A percentile compares a stretch with the other conserved stretches of the same genome.
Evolutionary conservation across 2,329 filamentous ascomycete genomes (phyloP).

Genomic region (Coccinonectria pachysandricola): DNA sequence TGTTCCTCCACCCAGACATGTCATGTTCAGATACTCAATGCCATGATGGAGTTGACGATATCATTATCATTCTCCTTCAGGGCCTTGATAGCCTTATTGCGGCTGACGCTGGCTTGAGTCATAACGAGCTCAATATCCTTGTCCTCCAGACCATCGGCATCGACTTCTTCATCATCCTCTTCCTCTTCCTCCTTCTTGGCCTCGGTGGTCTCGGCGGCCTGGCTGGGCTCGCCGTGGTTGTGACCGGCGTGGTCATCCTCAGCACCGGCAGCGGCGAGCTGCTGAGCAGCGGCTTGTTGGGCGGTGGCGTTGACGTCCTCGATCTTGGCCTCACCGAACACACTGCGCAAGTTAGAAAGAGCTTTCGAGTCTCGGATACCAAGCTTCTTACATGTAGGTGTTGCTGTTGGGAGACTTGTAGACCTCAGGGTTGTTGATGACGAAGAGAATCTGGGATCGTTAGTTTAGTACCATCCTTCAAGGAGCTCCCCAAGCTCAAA

Average conservation of each 20-base stretch:
- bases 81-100: slow-evolving; percentile 98
- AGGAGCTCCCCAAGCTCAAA: no score
- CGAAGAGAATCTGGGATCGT: slow-evolving; percentile 86
- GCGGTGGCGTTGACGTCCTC: slow-evolving; percentile 98
- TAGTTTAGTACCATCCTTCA: no score
- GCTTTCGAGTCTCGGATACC: no score
- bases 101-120: slow-evolving; percentile 90
- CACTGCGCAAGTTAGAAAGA: slow-evolving; percentile 44
- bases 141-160: slow-evolving; percentile 87
- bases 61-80: slow-evolving; percentile 99
- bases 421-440: slow-evolving; percentile 99
- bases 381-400: slow-evolving; percentile 91
- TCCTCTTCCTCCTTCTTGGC: slow-evolving; percentile 62
- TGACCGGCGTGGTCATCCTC: slow-evolving; percentile 61
- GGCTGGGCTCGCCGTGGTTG: slow-evolving; percentile 59
- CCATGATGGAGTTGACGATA: slow-evolving; percentile 99
- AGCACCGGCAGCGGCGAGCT: slow-evolving; percentile 66
- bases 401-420: slow-evolving; percentile 99
- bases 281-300: slow-evolving; percentile 89
- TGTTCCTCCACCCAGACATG: slow-evolving; percentile 11
- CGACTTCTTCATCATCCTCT: slow-evolving; percentile 88
- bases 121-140: slow-evolving; percentile 99
- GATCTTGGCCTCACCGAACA: slow-evolving; percentile 99
- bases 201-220: slow-evolving; percentile 51
- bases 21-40: slow-evolving; percentile 63